These are phyloP conservation scores for Protea cynaroides DNA, from an alignment of 164 flowering plant species.

Conservation along the genomic window DNA sequence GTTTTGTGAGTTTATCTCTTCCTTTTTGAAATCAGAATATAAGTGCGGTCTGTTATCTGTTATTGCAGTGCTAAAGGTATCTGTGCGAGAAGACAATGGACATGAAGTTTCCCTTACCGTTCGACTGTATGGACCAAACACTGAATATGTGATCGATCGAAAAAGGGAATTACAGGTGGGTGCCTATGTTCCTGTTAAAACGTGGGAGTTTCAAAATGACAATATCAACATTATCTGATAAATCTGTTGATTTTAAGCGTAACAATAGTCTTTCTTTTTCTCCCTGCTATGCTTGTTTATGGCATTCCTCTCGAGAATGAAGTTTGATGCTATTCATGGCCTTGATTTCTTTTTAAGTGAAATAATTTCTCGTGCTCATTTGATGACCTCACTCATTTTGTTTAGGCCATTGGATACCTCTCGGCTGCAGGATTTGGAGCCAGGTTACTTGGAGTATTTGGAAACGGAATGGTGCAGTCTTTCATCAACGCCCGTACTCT, in stretches of 20 bases:
- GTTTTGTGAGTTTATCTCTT: too few species aligned
- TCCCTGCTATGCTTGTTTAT: too few species aligned
- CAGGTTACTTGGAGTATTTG: conserved; percentile 83
- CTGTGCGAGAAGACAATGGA: conserved; percentile 58
- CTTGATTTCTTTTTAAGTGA: background rate
- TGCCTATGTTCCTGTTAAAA: background rate
- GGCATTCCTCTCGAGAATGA: too few species aligned
- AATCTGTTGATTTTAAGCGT: too few species aligned
- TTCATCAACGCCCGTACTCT: conserved; percentile 92
- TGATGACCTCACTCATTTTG: background rate
- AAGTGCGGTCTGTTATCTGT: conserved; percentile 7
- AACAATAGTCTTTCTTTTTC: too few species aligned
- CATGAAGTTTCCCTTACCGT: conserved; percentile 45
- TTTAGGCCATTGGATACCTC: conserved; percentile 82
- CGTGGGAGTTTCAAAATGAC: background rate
- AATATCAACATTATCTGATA: too few species aligned
- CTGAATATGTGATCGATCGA: conserved; percentile 86
- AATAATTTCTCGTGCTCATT: background rate
- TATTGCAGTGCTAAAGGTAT: conserved; percentile 74
- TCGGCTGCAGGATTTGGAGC: conserved; percentile 99
- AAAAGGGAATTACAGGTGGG: conserved; percentile 62
- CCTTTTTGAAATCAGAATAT: background rate
- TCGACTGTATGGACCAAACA: conserved; percentile 87
- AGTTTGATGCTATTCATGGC: too few species aligned
- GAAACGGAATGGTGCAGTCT: conserved; percentile 98